Evolutionary conservation across 345 rosid genomes (phyloP), one percentile per base, ranked within the genome.

Genomic region (Cardamine resedifolia): DNA sequence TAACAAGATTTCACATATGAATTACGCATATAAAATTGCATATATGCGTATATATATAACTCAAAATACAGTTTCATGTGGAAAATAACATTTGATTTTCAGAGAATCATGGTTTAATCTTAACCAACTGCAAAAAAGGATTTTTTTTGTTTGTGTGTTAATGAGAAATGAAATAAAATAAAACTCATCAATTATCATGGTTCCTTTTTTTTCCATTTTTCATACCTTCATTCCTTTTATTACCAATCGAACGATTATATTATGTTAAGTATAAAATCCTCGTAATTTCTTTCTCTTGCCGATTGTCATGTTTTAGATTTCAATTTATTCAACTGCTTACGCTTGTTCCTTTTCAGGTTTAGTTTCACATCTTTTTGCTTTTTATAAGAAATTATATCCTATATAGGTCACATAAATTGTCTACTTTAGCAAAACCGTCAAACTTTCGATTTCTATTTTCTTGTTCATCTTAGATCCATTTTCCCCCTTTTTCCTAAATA

Each of bases 401-500:
- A n/a, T 20, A 14, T 28, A 11, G 50, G 36, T 74, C 52, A 24
- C 20, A 49, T 24, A 31, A 47, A 11, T 48, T 36, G 7, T 73
- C 43, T 24, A 20, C 47, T 20, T 16, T 47, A 30, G 55, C 55
- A 58, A 49, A 49, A 26, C 47, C 47, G 20, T 9, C 43, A 26
- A 34, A 65, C 58, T 65, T 59, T 58, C 16, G 52, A 67, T 47
- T 43, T 56, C 30, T 57, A 23, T 68, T 58, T 49, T 49, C 52
- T 60, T 31, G 19, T 21, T 60, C 26, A 47, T 61, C 36, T 75
- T 60, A 51, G 26, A 50, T 7, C 44, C 33, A 30, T 27, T 63
- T 39, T 20, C 33, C 50, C 14, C 36, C 9, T n/a, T 6, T 12
- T 41, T 1, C 12, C 31, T 18, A 14, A 15, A 1, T 9, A 47